phyloP scores from a whole-genome alignment of 305 asterid genomes.

The Fraxinus dipetala region DNA sequence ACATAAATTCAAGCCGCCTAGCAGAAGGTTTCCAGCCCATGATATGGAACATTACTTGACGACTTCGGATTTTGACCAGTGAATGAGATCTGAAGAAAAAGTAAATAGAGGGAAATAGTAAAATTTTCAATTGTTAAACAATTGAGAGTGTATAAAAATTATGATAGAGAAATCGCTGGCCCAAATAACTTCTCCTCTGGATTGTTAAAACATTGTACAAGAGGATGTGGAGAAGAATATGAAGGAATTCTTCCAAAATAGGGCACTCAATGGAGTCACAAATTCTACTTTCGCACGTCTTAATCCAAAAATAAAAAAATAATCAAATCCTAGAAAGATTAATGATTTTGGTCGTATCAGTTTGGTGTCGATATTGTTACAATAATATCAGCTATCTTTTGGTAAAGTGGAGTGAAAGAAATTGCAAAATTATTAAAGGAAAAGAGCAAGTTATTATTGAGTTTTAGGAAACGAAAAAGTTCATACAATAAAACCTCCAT shows the following conservation, averaged over 20 bases:
- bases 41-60: neutral
- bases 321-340: neutral
- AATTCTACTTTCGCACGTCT: neutral
- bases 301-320: neutral
- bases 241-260: neutral
- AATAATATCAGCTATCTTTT: neutral
- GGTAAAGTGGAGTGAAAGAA: neutral
- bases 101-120: neutral
- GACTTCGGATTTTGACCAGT: neutral
- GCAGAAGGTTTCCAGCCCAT: neutral
- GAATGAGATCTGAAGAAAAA: neutral
- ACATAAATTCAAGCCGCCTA: neutral
- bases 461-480: neutral
- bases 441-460: neutral
- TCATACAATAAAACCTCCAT: neutral
- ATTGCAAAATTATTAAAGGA: neutral
- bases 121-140: neutral
- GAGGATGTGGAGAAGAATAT: neutral
- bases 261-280: neutral
- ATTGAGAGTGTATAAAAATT: neutral
- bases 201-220: neutral
- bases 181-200: neutral
- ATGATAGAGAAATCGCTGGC: neutral
- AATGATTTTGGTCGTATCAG: neutral
- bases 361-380: neutral